Evolutionary conservation across 2,329 filamentous ascomycete genomes (phyloP).

Genomic region (Pseudomassariella vexata): DNA sequence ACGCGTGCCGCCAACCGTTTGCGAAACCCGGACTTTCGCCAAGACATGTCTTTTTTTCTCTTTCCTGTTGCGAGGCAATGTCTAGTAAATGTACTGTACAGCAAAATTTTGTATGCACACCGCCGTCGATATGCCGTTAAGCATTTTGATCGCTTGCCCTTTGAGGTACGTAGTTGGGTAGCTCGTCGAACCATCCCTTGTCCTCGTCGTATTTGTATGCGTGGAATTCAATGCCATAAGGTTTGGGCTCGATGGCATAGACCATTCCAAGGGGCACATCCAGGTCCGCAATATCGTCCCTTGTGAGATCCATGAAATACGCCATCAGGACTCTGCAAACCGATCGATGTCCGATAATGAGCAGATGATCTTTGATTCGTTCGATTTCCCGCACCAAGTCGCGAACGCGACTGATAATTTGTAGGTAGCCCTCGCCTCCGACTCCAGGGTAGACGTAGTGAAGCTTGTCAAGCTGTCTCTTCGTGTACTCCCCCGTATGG

Average conservation of each 20-base stretch:
- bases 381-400: constrained; percentile 97
- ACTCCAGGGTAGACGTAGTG: constrained; percentile 95
- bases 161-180: constrained; percentile 76
- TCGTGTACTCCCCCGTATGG: constrained; percentile 74
- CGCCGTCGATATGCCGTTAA: too few relatives aligned
- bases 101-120: too few relatives aligned
- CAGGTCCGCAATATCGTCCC: constrained; percentile 88
- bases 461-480: constrained; percentile 80
- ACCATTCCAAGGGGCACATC: constrained; percentile 91
- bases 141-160: constrained; percentile 41
- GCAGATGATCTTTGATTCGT: constrained; percentile 90
- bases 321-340: constrained; percentile 89
- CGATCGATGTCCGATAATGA: constrained; percentile 88
- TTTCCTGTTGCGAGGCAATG: too few relatives aligned
- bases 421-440: constrained; percentile 91
- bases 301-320: constrained; percentile 90
- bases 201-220: constrained; percentile 84
- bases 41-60: too few relatives aligned
- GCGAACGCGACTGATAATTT: constrained; percentile 90
- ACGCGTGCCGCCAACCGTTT: too few relatives aligned
- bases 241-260: constrained; percentile 94
- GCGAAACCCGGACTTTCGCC: too few relatives aligned
- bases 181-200: constrained; percentile 74
- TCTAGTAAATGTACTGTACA: too few relatives aligned
- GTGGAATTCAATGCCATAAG: constrained; percentile 95